phyloP scores from a whole-genome alignment of 192 early-diverging fungal species.

The Gryganskiella cystojenkinii region DNA sequence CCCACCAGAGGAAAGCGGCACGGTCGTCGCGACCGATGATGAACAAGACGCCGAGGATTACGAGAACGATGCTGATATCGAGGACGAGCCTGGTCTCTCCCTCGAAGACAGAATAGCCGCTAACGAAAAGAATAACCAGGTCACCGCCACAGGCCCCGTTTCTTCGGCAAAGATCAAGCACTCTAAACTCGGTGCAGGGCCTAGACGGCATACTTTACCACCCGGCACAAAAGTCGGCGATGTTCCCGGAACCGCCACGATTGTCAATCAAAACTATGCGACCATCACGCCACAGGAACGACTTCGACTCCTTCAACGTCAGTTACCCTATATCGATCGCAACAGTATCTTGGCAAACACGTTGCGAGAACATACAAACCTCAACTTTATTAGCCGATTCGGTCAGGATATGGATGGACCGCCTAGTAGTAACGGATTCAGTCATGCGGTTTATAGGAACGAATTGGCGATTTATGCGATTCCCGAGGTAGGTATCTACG shows the following conservation, averaged over 20 bases:
- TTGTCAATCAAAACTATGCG: conserved; percentile 21
- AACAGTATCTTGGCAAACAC: conserved; percentile 26
- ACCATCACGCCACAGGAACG: conserved; percentile 20
- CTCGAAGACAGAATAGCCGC: conserved; percentile 1
- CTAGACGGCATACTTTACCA: conserved; percentile 27
- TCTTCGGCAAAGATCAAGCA: neutral
- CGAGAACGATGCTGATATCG: neutral
- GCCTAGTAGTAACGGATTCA: conserved; percentile 4
- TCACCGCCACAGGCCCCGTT: neutral
- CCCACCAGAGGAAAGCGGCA: too few species aligned
- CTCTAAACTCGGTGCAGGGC: neutral
- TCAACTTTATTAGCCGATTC: conserved; percentile 20
- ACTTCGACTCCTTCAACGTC: conserved; percentile 17
- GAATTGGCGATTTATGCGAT: conserved; percentile 20
- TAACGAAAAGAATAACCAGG: conserved; percentile 4
- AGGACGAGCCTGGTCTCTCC: neutral
- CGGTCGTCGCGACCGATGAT: too few species aligned
- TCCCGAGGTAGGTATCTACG: conserved; percentile 14
- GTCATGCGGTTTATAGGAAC: conserved; percentile 8
- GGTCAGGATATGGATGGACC: neutral
- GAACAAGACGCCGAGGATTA: too few species aligned
- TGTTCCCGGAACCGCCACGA: conserved; percentile 15
- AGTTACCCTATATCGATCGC: conserved; percentile 4
- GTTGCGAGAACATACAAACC: conserved; percentile 12
- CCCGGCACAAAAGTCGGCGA: conserved; percentile 22